These are phyloP conservation scores for Didymella pinodella DNA, from an alignment of 2,329 filamentous ascomycete genomes.

Conservation along the genomic window DNA sequence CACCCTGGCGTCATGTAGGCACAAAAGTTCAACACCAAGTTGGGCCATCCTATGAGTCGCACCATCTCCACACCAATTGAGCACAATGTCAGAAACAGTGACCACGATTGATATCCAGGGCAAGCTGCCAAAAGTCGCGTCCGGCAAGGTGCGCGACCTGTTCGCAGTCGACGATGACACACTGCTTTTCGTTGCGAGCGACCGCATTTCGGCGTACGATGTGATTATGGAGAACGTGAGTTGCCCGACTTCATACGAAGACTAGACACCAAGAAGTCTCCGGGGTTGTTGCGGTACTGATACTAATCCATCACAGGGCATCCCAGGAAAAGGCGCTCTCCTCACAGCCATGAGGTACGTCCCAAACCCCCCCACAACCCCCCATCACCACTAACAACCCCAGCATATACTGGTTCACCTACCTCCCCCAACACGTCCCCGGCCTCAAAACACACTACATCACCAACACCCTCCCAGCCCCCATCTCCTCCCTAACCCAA, in stretches of 20 bases:
- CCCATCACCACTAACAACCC: constrained; percentile 2
- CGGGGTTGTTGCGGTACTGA: neutral
- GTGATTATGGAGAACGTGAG: constrained; percentile 81
- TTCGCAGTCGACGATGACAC: constrained; percentile 74
- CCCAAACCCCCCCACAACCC: neutral
- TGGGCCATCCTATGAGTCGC: constrained; percentile 13
- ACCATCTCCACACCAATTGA: constrained; percentile 10
- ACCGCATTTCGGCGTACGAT: constrained; percentile 96
- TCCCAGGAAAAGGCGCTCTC: constrained; percentile 72
- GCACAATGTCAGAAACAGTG: constrained; percentile 30
- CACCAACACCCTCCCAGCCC: constrained; percentile 62
- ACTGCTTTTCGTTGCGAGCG: constrained; percentile 83
- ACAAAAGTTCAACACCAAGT: constrained; percentile 32
- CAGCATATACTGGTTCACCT: constrained; percentile 69
- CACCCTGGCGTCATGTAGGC: constrained; percentile 28
- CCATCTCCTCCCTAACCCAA: constrained; percentile 54
- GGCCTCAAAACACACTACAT: constrained; percentile 70
- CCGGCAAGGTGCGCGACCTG: constrained; percentile 82
- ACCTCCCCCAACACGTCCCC: constrained; percentile 65
- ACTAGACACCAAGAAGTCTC: neutral
- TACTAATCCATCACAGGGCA: constrained; percentile 58
- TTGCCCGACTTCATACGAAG: neutral
- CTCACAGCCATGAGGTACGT: constrained; percentile 68
- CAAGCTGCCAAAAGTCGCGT: constrained; percentile 59
- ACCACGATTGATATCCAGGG: constrained; percentile 47